phyloP scores from a whole-genome alignment of 331 rosid genomes.

The Arachis monticola region DNA sequence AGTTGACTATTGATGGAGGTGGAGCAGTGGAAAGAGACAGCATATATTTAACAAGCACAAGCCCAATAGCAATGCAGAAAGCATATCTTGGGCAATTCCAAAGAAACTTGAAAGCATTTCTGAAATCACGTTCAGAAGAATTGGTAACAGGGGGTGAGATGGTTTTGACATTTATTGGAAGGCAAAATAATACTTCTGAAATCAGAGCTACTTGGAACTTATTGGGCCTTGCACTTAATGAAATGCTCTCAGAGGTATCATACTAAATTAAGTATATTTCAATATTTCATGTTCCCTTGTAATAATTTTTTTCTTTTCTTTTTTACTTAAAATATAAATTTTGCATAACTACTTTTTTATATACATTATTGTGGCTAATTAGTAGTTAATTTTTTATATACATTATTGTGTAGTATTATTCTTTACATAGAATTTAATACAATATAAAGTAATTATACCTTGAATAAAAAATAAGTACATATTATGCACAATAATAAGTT shows the following conservation, averaged over 20 bases:
- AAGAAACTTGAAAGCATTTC: constrained; percentile 45
- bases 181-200: neutral
- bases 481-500: neutral
- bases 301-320: too few relatives aligned
- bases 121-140: constrained; percentile 47
- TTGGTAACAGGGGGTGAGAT: constrained; percentile 50
- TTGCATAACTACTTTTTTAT: too few relatives aligned
- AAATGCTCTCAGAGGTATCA: constrained; percentile 31
- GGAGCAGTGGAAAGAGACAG: neutral
- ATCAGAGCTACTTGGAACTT: constrained; percentile 22
- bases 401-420: too few relatives aligned
- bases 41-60: constrained; percentile 42
- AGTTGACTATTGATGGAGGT: neutral
- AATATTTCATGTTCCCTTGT: too few relatives aligned
- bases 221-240: constrained; percentile 31
- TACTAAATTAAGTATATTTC: too few relatives aligned
- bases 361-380: too few relatives aligned
- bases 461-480: too few relatives aligned
- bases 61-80: constrained; percentile 48
- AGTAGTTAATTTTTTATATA: too few relatives aligned
- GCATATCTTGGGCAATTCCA: constrained; percentile 46
- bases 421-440: too few relatives aligned
- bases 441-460: too few relatives aligned
- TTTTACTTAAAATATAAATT: too few relatives aligned
- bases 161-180: constrained; percentile 40